Evolutionary conservation across 805 yeast species (phyloP).

Genomic region (Metschnikowia arizonensis): DNA sequence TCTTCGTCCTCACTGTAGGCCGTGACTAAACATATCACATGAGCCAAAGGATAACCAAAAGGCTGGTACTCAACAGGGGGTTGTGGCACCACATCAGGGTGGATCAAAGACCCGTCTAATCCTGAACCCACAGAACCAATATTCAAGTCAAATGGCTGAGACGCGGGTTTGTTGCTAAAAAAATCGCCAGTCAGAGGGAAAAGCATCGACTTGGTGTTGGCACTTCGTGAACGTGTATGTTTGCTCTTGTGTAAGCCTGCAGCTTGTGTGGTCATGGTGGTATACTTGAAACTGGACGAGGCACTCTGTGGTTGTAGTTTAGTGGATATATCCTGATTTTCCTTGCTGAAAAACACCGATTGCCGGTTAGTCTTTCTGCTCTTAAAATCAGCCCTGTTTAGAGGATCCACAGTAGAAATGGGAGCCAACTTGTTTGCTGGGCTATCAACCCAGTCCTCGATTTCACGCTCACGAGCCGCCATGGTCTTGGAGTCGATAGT

Average conservation of each 20-base stretch:
- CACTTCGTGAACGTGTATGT: slow-evolving; percentile 12
- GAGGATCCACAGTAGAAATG: slow-evolving; percentile 47
- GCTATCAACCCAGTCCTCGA: slow-evolving; percentile 85
- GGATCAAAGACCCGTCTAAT: slow-evolving; percentile 56
- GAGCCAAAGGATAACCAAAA: slow-evolving; percentile 57
- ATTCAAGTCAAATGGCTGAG: slow-evolving; percentile 30
- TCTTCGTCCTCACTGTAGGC: slow-evolving; percentile 92
- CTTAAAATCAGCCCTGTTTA: slow-evolving; percentile 48
- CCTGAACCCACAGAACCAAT: slow-evolving; percentile 36
- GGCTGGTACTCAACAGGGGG: slow-evolving; percentile 91
- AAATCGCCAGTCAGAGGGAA: slow-evolving; percentile 31
- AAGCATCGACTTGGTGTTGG: slow-evolving; percentile 15
- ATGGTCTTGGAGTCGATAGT: slow-evolving; percentile 54
- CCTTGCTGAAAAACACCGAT: slow-evolving; percentile 36
- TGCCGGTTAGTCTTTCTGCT: slow-evolving; percentile 35
- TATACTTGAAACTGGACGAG: slow-evolving; percentile 39
- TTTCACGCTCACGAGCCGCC: slow-evolving; percentile 58
- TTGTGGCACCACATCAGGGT: slow-evolving; percentile 81
- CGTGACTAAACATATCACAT: slow-evolving; percentile 54
- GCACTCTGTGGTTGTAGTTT: slow-evolving; percentile 26
- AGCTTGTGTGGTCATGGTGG: slow-evolving; percentile 68
- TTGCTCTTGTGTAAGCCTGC: slow-evolving; percentile 27
- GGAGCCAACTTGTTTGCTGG: slow-evolving; percentile 15
- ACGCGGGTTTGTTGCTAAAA: slow-evolving; percentile 23
- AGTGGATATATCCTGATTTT: slow-evolving; percentile 27